Conservation (phyloP, 495 filamentous ascomycete species). For the Trichoderma reesei region DNA sequence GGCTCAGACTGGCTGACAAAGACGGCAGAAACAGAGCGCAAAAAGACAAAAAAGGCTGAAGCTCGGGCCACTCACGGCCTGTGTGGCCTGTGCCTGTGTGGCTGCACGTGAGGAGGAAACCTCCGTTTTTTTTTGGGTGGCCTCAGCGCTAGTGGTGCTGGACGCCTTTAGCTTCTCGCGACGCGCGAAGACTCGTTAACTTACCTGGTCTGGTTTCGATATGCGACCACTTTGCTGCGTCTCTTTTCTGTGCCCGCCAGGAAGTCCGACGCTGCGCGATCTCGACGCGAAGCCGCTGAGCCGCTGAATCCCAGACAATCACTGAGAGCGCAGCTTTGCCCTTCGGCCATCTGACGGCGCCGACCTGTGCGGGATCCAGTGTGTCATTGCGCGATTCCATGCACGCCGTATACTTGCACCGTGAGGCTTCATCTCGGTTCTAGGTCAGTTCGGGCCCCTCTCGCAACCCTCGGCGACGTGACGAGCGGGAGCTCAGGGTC, state of each 20-base stretch:
- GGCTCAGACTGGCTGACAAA: no score
- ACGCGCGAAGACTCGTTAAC: slow-evolving; percentile 3
- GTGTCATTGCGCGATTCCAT: slow-evolving; percentile 4
- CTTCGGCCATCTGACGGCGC: not conserved
- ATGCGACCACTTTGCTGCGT: slow-evolving; percentile 4
- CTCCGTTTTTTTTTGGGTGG: not conserved
- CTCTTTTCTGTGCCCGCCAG: not conserved
- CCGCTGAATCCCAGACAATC: not conserved
- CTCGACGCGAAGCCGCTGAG: not conserved
- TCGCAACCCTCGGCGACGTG: not conserved
- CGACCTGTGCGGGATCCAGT: not conserved
- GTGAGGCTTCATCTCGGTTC: not conserved
- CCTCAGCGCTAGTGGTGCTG: not conserved
- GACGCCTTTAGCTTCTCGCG: not conserved
- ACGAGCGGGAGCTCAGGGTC: not conserved
- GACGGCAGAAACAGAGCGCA: no score
- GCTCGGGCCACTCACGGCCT: slow-evolving; percentile 5
- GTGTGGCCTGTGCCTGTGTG: not conserved
- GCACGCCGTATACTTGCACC: not conserved
- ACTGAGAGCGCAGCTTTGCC: not conserved
- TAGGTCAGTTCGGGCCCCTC: not conserved
- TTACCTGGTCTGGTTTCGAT: not conserved
- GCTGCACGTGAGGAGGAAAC: slow-evolving; percentile 5
- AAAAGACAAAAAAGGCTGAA: not conserved
- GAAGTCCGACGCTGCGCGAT: not conserved